Evolutionary conservation across 2,329 filamentous ascomycete species (phyloP).

Genomic region (Botrytis fabae): DNA sequence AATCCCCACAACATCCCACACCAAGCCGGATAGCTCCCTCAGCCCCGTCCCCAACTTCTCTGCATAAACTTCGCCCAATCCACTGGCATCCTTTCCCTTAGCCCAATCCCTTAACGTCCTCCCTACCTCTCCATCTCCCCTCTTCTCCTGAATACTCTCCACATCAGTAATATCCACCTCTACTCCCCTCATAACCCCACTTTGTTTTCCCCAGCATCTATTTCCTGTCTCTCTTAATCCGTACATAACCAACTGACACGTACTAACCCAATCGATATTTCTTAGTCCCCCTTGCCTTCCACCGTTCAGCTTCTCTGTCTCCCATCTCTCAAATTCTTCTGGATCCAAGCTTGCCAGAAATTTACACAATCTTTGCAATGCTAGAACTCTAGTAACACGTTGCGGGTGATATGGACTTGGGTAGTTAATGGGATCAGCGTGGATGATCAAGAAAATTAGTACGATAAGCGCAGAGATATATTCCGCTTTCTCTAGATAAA

Average conservation of each 20-base stretch:
- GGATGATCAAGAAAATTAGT: constrained; percentile 37
- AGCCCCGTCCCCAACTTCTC: neutral
- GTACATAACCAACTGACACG: constrained; percentile 18
- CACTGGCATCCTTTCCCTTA: neutral
- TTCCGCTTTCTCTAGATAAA: constrained; percentile 48
- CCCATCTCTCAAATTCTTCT: constrained; percentile 24
- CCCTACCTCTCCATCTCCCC: neutral
- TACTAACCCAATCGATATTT: constrained; percentile 26
- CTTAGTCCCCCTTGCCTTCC: neutral
- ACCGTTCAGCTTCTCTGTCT: neutral
- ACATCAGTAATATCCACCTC: constrained; percentile 13
- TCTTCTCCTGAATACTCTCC: neutral
- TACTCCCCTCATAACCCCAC: constrained; percentile 7
- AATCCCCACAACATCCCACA: constrained; percentile 2
- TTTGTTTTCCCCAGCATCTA: constrained; percentile 17
- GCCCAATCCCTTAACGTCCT: constrained; percentile 13
- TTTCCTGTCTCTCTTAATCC: constrained; percentile 4
- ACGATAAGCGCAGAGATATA: constrained; percentile 51
- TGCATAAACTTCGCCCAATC: neutral
- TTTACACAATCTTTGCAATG: constrained; percentile 54
- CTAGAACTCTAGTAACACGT: constrained; percentile 53
- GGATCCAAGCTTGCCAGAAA: constrained; percentile 47
- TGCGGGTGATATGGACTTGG: constrained; percentile 52
- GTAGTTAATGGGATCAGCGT: constrained; percentile 52
- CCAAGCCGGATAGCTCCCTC: constrained; percentile 1